Evolutionary conservation across 106 monocot species (phyloP), one percentile per base, ranked within the genome.

Genomic region (Platanthera zijinensis): DNA sequence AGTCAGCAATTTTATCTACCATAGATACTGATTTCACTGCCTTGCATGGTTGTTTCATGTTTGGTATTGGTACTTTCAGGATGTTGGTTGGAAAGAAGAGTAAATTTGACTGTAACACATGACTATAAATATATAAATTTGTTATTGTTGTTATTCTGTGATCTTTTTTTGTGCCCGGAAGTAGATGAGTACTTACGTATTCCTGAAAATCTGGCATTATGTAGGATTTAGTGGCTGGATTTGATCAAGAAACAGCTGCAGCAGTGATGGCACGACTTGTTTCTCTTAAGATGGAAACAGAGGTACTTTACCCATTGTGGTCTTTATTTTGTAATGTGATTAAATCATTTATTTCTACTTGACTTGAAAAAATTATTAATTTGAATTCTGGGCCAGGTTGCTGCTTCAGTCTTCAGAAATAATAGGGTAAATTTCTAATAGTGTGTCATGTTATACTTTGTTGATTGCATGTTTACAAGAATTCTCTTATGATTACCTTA

Each of bases 181-280:
- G 32, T 66, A 18, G 28, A 66, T 32, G 32, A 4, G 66, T 32
- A 48, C 17, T 70, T n/a, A 68, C 14, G 19, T 50, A n/a, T 67
- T 62, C 11, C 81, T 82, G 19, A 51, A 25, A 52, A 7, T 7
- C 64, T 13, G 66, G 51, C 57, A 15, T 52, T 54, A 83, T 94
- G 51, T 80, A 97, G 97, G 97, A 94, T 76, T 77, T 97, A 54
- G 56, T 87, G 75, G 79, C 89, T 94, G 97, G 97, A 22, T 97
- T 97, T 86, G 97, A 97, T 77, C 97, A 97, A 83, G 97, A 97
- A 91, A 83, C 97, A 28, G 93, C 91, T 75, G 91, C 91, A 80
- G 89, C 82, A 14, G 97, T 97, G 3, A 86, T 94, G 87, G 87
- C 97, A 83, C 93, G 97, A 1, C 45, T 97, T 51, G 97, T 97